Evolutionary conservation across 208 protist genomes (phyloP).

Genomic region (Leishmania gerbilli): DNA sequence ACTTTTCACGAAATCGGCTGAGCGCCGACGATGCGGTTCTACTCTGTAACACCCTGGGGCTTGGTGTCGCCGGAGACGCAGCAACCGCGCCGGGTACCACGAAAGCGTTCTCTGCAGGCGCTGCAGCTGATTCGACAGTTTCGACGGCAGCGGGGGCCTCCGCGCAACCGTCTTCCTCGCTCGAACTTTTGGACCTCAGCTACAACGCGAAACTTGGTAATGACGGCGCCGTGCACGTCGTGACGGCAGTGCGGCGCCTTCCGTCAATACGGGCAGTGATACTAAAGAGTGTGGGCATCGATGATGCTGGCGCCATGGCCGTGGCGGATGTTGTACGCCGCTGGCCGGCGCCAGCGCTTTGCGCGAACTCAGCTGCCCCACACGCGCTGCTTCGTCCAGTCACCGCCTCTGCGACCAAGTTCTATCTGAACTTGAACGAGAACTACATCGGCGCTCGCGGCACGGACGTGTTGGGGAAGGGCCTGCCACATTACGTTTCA

Average conservation of each 20-base stretch:
- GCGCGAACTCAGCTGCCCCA: background rate
- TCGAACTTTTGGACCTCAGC: constrained; percentile 87
- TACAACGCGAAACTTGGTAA: constrained; percentile 84
- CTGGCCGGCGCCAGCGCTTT: constrained; percentile 40
- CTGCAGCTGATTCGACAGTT: background rate
- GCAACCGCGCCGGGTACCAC: background rate
- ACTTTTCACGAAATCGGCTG: constrained; percentile 83
- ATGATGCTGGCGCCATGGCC: constrained; percentile 58
- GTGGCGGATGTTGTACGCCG: constrained; percentile 46
- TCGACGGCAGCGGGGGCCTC: background rate
- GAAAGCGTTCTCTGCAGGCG: background rate
- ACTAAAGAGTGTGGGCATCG: constrained; percentile 62
- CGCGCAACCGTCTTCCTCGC: constrained; percentile 9
- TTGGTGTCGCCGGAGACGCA: constrained; percentile 20
- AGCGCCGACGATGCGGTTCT: constrained; percentile 59
- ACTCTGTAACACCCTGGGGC: constrained; percentile 55
- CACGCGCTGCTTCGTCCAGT: constrained; percentile 14
- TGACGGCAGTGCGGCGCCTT: constrained; percentile 40
- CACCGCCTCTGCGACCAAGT: constrained; percentile 34
- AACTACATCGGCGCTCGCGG: constrained; percentile 77
- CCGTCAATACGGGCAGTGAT: constrained; percentile 64
- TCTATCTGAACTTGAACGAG: constrained; percentile 85
- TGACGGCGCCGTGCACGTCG: constrained; percentile 55
- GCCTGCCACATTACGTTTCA: constrained; percentile 68
- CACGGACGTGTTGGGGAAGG: constrained; percentile 56